phyloP scores from a whole-genome alignment of 169 alveolate genomes.

The Eimeria falciformis region DNA sequence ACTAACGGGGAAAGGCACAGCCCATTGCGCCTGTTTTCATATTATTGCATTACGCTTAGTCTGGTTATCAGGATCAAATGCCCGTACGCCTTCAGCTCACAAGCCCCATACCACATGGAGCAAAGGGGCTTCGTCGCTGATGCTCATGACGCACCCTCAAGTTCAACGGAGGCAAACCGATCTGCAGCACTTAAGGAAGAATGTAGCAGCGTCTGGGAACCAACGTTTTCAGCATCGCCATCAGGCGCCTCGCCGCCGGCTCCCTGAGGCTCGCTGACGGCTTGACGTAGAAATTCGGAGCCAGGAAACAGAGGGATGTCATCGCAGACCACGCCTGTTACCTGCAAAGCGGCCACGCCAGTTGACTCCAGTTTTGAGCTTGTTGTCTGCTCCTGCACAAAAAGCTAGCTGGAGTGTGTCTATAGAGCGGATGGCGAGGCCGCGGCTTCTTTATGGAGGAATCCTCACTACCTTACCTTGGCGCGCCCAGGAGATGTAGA shows the following conservation, averaged over 20 bases:
- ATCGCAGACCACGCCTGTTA: conserved; percentile 66
- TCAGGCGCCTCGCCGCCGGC: background rate
- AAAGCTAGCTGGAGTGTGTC: too few species aligned
- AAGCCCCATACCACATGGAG: too few species aligned
- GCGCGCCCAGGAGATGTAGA: conserved; percentile 33
- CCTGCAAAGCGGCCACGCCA: background rate
- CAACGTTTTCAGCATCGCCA: background rate
- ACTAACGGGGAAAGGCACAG: too few species aligned
- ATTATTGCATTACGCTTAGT: too few species aligned
- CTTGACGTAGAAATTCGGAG: background rate
- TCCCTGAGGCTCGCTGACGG: too few species aligned
- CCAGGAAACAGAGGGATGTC: conserved; percentile 27
- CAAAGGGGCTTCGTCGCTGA: too few species aligned
- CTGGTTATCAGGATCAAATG: too few species aligned
- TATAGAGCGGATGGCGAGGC: too few species aligned
- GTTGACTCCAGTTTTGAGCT: too few species aligned
- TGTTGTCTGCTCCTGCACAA: too few species aligned
- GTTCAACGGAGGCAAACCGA: conserved; percentile 64
- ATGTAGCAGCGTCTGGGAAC: background rate
- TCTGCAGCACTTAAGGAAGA: background rate
- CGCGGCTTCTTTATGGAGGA: background rate
- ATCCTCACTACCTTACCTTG: conserved; percentile 13
- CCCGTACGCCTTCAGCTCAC: too few species aligned
- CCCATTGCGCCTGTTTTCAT: too few species aligned
- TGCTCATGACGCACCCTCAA: conserved; percentile 41